phyloP scores from a whole-genome alignment of 805 yeast genomes.

The Isabelozyma pseudorhagii region DNA sequence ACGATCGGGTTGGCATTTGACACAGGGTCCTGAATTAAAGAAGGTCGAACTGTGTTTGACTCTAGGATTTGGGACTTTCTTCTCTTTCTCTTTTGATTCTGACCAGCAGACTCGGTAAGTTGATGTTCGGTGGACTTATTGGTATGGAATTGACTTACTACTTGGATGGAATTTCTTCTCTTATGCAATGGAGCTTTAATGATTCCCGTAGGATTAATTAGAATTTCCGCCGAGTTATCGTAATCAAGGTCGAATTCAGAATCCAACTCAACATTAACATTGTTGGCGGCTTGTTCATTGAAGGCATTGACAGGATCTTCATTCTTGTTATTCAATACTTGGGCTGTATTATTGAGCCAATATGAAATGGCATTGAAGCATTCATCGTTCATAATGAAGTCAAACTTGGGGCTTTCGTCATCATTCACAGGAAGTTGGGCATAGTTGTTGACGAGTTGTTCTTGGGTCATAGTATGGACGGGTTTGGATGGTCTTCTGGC shows the following conservation, averaged over 20 bases:
- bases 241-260: background rate
- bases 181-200: slow-evolving; percentile 12
- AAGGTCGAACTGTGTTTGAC: too few relatives aligned
- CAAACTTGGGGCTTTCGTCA: slow-evolving; percentile 3
- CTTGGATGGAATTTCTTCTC: slow-evolving; percentile 21
- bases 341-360: slow-evolving; percentile 28
- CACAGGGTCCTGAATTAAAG: too few relatives aligned
- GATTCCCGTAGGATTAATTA: slow-evolving; percentile 29
- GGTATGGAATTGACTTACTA: background rate
- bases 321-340: slow-evolving; percentile 7
- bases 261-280: too few relatives aligned
- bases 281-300: background rate
- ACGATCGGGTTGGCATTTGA: too few relatives aligned
- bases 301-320: slow-evolving; percentile 5
- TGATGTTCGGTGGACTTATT: background rate
- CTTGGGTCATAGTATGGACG: background rate
- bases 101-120: slow-evolving; percentile 2
- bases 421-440: background rate
- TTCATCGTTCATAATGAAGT: slow-evolving; percentile 36
- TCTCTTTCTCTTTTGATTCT: slow-evolving; percentile 6
- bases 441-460: background rate
- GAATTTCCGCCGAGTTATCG: slow-evolving; percentile 13
- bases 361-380: slow-evolving; percentile 36
- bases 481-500: too few relatives aligned
- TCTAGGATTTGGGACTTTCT: slow-evolving; percentile 12